Conservation (phyloP, 2,329 filamentous ascomycete species). For the Aspergillus tanneri region DNA sequence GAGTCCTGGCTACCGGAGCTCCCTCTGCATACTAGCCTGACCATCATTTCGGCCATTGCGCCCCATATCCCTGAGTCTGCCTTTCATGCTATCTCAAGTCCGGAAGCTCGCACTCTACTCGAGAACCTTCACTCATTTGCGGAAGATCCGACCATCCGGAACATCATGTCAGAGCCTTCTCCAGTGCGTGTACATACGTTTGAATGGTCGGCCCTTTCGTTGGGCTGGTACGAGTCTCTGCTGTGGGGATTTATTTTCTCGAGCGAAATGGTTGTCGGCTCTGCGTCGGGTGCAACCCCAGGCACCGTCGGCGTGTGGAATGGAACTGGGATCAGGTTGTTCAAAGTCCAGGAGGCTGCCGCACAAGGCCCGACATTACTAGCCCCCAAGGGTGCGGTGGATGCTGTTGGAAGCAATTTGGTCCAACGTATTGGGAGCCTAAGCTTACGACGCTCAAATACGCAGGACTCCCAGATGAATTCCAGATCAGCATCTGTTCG, state of each 20-base stretch:
- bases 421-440: constrained; percentile 82
- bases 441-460: constrained; percentile 55
- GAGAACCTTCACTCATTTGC: constrained; percentile 44
- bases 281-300: constrained; percentile 55
- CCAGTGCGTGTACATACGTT: constrained; percentile 81
- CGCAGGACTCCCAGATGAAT: constrained; percentile 33
- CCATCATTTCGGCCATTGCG: constrained; percentile 64
- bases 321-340: constrained; percentile 81
- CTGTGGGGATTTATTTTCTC: constrained; percentile 93
- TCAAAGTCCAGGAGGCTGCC: constrained; percentile 82
- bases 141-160: constrained; percentile 60
- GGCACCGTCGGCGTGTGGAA: constrained; percentile 94
- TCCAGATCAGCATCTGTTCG: constrained; percentile 34
- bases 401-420: constrained; percentile 87
- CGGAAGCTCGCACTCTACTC: constrained; percentile 44
- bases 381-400: constrained; percentile 84
- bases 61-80: constrained; percentile 52
- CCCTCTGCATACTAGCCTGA: constrained; percentile 81
- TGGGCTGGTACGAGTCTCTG: constrained; percentile 94
- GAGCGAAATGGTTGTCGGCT: constrained; percentile 71
- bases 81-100: constrained; percentile 41
- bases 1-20: constrained; percentile 91
- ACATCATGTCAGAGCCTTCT: constrained; percentile 67
- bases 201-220: constrained; percentile 84
- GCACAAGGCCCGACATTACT: constrained; percentile 76